A percentile compares a stretch with the other conserved stretches of the same genome.
Conservation (phyloP, 2,329 filamentous ascomycete genomes). For the Setomelanomma holmii region DNA sequence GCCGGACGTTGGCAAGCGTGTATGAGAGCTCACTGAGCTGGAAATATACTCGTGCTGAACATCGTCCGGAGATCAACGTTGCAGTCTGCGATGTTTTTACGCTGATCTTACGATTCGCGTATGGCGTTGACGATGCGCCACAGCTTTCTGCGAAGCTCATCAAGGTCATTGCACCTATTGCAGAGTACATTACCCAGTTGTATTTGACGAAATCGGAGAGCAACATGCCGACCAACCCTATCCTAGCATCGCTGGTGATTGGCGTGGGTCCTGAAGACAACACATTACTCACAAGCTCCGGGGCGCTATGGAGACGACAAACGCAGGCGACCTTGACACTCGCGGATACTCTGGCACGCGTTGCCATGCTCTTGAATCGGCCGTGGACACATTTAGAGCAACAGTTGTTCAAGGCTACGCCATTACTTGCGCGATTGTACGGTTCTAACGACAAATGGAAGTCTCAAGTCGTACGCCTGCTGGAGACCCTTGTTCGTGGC, state of each 20-base stretch:
- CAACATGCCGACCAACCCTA: constrained; percentile 76
- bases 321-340: constrained; percentile 70
- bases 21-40: constrained; percentile 87
- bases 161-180: constrained; percentile 72
- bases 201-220: constrained; percentile 75
- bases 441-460: constrained; percentile 72
- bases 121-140: constrained; percentile 72
- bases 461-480: constrained; percentile 69
- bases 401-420: constrained; percentile 81
- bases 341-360: constrained; percentile 72
- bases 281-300: constrained; percentile 55
- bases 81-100: constrained; percentile 74
- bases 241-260: constrained; percentile 73
- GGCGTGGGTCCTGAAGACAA: constrained; percentile 45
- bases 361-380: constrained; percentile 69
- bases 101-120: constrained; percentile 74
- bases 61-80: constrained; percentile 72
- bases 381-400: constrained; percentile 73
- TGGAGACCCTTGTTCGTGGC: constrained; percentile 76
- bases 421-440: constrained; percentile 78
- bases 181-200: constrained; percentile 76
- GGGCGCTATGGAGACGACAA: constrained; percentile 62
- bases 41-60: constrained; percentile 75
- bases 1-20: constrained; percentile 78
- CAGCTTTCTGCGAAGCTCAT: constrained; percentile 61